phyloP scores from a whole-genome alignment of 768 basidiomycete genomes.

The Strobilomyces dryophilus region DNA sequence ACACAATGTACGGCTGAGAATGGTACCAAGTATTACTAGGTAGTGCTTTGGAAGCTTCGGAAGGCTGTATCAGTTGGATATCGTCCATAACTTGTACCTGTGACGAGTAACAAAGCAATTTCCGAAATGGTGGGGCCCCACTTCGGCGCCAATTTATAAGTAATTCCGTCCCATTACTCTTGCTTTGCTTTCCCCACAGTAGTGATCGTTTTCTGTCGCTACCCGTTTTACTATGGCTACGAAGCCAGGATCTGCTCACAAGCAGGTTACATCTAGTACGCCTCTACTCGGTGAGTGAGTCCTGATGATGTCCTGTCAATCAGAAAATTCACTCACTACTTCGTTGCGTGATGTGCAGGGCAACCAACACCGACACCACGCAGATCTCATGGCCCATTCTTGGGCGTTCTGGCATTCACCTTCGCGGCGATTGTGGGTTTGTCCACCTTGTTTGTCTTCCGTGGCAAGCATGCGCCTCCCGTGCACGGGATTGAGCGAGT shows the following conservation, averaged over 20 bases:
- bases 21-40: conserved; percentile 39
- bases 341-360: background rate
- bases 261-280: conserved; percentile 7
- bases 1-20: conserved; percentile 58
- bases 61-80: background rate
- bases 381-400: conserved; percentile 3
- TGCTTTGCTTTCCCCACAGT: background rate
- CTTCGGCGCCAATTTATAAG: background rate
- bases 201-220: background rate
- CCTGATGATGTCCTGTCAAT: background rate
- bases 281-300: conserved; percentile 19
- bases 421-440: conserved; percentile 21
- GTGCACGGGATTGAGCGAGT: conserved; percentile 18
- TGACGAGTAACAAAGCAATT: too few species aligned
- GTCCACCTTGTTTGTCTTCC: conserved; percentile 12
- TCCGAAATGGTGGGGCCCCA: background rate
- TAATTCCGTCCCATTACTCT: too few species aligned
- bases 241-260: background rate
- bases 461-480: background rate
- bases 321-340: background rate
- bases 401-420: conserved; percentile 12
- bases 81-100: background rate
- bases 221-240: conserved; percentile 8
- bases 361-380: background rate
- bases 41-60: background rate